These are phyloP conservation scores for Choiromyces venosus DNA, from an alignment of 495 filamentous ascomycete genomes.

Conservation along the genomic window DNA sequence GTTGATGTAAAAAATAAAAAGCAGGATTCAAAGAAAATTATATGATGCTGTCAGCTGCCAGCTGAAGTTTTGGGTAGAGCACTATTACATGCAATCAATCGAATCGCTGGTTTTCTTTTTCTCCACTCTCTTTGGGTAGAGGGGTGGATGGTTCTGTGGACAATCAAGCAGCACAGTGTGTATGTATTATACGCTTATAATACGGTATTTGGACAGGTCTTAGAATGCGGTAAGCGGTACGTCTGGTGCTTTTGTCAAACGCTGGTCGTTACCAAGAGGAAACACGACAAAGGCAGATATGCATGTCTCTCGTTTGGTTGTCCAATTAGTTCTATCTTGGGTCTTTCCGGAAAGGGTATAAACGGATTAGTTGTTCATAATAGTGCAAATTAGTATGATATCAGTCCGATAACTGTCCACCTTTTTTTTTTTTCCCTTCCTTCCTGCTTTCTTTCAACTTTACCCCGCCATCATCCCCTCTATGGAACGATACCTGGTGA, in stretches of 20 bases:
- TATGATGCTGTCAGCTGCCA: neutral
- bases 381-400: neutral
- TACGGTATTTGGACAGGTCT: too few species aligned
- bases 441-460: neutral
- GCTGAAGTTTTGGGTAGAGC: neutral
- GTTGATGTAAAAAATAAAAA: neutral
- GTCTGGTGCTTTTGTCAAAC: neutral
- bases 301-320: neutral
- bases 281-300: neutral
- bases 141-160: neutral
- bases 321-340: neutral
- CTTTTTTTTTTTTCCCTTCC: neutral
- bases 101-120: neutral
- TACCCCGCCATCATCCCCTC: neutral
- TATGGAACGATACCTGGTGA: neutral
- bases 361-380: neutral
- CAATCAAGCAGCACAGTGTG: neutral
- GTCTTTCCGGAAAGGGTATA: neutral
- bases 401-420: neutral
- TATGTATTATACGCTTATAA: neutral
- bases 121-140: neutral
- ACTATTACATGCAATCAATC: neutral
- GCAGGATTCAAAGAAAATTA: neutral
- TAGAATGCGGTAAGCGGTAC: neutral
- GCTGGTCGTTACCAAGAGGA: neutral